Base-by-base conservation (phyloP, 2,329 filamentous ascomycete species). In the Alternaria hordeiaustralica region DNA sequence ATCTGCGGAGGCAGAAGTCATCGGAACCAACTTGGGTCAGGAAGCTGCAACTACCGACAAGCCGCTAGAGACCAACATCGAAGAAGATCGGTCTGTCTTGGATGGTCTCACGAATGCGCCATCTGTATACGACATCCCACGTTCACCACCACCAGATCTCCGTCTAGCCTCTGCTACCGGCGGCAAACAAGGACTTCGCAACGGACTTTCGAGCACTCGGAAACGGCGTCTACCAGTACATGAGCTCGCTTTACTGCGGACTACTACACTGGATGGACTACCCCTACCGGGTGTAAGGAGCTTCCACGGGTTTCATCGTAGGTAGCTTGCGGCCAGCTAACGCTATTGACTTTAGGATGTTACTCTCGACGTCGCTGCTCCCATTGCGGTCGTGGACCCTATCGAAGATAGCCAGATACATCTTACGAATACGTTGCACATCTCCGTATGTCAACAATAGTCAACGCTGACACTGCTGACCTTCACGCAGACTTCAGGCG, bases 221-320 rank as follows among this genome's bases (percentile, higher is more conserved):
- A 73, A 67, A 67, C 70, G 67, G 53, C 62, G 63, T 18, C 56
- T 74, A 30, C 69, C 73, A 59, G 66, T 74, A 45, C 67, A 72
- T 56, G 64, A 71, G 47, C 76, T 79, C 45, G 61, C 72, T 28
- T 54, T 78, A 23, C 56, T 74, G 25, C 72, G 75, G 55, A 73
- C 71, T 4, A 71, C 73, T n/a, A 72, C 74, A 55, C 66, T 64
- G 41, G 66, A 72, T 66, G 72, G 74, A 49, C 60, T 77, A 12
- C 71, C 74, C 33, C 59, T 61, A 26, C 72, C 69, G 55, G 58
- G 63, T 70, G 75, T 78, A 73, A 66, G 74, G 61, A 59, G 45
- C 21, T 51, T 33, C 20, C 11, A 43, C 21, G 23, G 15, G 15
- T 47, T 33, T 44, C 28, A 26, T 53, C 59, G 23, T 53, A 9